Conservation (phyloP, 257 asterid genomes). For the Nicotiana otophora region DNA sequence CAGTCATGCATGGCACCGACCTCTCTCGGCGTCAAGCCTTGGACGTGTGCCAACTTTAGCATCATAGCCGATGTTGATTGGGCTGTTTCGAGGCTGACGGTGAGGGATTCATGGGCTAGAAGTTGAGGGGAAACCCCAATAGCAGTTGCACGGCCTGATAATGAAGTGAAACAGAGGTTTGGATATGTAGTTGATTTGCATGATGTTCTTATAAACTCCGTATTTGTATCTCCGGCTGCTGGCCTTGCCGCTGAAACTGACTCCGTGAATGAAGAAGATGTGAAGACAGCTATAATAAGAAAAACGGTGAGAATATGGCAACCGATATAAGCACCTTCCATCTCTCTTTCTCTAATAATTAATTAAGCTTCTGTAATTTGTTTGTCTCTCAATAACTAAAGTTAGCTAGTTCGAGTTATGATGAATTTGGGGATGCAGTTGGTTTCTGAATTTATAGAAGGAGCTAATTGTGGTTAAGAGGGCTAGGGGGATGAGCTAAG, state of each 20-base stretch:
- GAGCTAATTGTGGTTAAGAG: neutral
- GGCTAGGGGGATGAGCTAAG: no score
- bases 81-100: constrained; percentile 38
- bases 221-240: constrained; percentile 18
- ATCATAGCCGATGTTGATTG: constrained; percentile 37
- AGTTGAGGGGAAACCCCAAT: constrained; percentile 43
- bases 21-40: constrained; percentile 47
- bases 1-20: constrained; percentile 62
- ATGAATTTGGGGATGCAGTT: neutral
- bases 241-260: constrained; percentile 20
- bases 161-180: constrained; percentile 53
- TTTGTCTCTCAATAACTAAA: neutral
- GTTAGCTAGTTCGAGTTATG: constrained; percentile 8
- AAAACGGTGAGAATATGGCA: constrained; percentile 13
- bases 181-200: constrained; percentile 72
- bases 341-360: neutral
- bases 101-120: constrained; percentile 54
- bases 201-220: constrained; percentile 45
- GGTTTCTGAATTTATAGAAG: constrained; percentile 1
- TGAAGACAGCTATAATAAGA: constrained; percentile 13
- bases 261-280: constrained; percentile 7
- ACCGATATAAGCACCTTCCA: constrained; percentile 22
- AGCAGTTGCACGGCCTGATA: constrained; percentile 37
- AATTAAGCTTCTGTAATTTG: neutral
- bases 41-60: constrained; percentile 27